phyloP scores from a whole-genome alignment of 805 yeast species.

The Kodamaea hsintzibuensis region DNA sequence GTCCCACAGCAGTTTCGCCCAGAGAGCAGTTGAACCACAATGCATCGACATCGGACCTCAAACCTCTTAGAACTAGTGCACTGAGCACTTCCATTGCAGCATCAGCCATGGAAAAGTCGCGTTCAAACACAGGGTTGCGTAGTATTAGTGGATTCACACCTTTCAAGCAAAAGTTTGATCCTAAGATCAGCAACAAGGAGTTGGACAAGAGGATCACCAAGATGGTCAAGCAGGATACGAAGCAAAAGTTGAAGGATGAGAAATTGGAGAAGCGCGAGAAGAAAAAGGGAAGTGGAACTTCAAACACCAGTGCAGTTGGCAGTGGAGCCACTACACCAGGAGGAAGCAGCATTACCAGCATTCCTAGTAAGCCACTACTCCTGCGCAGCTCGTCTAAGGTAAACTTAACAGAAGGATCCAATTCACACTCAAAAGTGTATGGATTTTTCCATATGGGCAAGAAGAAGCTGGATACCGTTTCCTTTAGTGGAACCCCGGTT shows the following conservation, averaged over 20 bases:
- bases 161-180: constrained; percentile 26
- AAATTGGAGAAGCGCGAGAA: constrained; percentile 19
- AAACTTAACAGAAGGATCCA: background rate
- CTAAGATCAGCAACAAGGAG: constrained; percentile 25
- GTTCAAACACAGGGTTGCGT: constrained; percentile 23
- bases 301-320: background rate
- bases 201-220: constrained; percentile 35
- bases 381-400: constrained; percentile 8
- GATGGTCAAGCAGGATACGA: constrained; percentile 33
- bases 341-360: constrained; percentile 2
- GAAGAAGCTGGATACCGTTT: constrained; percentile 7
- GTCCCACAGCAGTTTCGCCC: constrained; percentile 4
- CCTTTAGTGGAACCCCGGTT: background rate
- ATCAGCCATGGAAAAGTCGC: constrained; percentile 13
- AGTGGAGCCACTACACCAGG: constrained; percentile 4
- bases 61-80: constrained; percentile 9
- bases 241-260: constrained; percentile 18
- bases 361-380: background rate
- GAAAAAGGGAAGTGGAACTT: constrained; percentile 10
- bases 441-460: constrained; percentile 7
- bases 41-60: constrained; percentile 1
- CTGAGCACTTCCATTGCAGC: constrained; percentile 12
- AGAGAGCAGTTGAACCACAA: constrained; percentile 1
- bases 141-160: constrained; percentile 30
- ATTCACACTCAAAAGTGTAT: background rate